Evolutionary conservation across 2,329 filamentous ascomycete species (phyloP).

Genomic region (Didymella arachidicola): DNA sequence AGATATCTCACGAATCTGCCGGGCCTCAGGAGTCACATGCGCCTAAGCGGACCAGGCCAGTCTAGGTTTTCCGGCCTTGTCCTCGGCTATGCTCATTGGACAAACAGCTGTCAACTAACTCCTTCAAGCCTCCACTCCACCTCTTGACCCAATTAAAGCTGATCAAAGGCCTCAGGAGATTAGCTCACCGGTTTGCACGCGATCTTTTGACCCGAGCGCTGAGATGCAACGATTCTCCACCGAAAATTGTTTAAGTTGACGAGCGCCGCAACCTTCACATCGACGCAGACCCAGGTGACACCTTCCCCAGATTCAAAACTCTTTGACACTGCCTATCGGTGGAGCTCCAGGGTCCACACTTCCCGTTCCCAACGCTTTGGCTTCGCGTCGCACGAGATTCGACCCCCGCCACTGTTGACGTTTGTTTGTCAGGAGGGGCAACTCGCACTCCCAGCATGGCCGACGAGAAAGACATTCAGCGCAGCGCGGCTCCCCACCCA

Average conservation of each 20-base stretch:
- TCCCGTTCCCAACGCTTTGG: slow-evolving; percentile 7
- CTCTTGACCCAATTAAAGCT: slow-evolving; percentile 12
- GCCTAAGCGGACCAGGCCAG: slow-evolving; percentile 9
- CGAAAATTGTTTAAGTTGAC: slow-evolving; percentile 22
- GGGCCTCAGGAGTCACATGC: slow-evolving; percentile 9
- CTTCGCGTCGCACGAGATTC: background rate
- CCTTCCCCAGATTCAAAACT: slow-evolving; percentile 14
- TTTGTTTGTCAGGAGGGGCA: slow-evolving; percentile 6
- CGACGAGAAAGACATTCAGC: slow-evolving; percentile 38
- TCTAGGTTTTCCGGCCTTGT: slow-evolving; percentile 7
- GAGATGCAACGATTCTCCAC: slow-evolving; percentile 6
- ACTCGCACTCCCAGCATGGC: slow-evolving; percentile 24
- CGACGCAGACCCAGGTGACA: slow-evolving; percentile 9
- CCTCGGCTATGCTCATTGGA: slow-evolving; percentile 7
- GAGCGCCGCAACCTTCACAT: slow-evolving; percentile 12
- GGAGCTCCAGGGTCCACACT: slow-evolving; percentile 9
- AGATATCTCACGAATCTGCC: slow-evolving; percentile 5
- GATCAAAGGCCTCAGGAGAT: slow-evolving; percentile 11
- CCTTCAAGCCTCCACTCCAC: slow-evolving; percentile 3
- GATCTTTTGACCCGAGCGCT: slow-evolving; percentile 7
- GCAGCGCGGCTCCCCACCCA: slow-evolving; percentile 15
- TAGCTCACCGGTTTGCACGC: slow-evolving; percentile 14
- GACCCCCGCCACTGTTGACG: background rate
- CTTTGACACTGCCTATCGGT: slow-evolving; percentile 7
- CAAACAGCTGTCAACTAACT: slow-evolving; percentile 5